Percentiles rank a stretch among this genome's conserved stretches.
Evolutionary conservation across 2,329 filamentous ascomycete species (phyloP).

Genomic region (Pyrenochaeta sp.): DNA sequence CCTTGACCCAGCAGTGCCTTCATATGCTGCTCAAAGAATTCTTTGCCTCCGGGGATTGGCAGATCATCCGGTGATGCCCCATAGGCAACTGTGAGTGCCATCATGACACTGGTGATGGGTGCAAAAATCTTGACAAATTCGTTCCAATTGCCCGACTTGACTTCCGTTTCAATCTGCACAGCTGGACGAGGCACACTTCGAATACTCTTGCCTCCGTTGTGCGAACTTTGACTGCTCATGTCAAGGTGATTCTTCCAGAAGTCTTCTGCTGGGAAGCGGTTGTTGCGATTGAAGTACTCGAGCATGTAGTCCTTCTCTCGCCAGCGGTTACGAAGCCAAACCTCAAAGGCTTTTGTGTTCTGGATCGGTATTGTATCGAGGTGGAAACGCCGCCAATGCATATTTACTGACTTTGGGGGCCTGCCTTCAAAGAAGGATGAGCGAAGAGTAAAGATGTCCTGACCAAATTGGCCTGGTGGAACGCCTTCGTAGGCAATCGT

Average conservation of each 20-base stretch:
- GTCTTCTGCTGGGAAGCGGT: conserved; percentile 78
- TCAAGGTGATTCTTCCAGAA: conserved; percentile 54
- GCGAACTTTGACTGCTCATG: conserved; percentile 43
- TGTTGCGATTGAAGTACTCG: conserved; percentile 78
- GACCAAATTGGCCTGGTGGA: conserved; percentile 76
- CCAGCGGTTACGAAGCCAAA: conserved; percentile 88
- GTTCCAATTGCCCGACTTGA: conserved; percentile 60
- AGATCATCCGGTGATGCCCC: conserved; percentile 47
- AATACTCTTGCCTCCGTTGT: conserved; percentile 42
- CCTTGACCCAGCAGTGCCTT: conserved; percentile 39
- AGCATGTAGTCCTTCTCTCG: conserved; percentile 89
- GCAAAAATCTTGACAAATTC: conserved; percentile 62
- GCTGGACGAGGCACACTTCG: conserved; percentile 46
- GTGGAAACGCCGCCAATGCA: conserved; percentile 91
- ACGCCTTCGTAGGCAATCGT: conserved; percentile 96
- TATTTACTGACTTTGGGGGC: conserved; percentile 93
- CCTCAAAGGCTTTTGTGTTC: conserved; percentile 76
- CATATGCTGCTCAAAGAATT: conserved; percentile 48
- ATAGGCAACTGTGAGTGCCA: conserved; percentile 57
- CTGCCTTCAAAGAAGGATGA: conserved; percentile 90
- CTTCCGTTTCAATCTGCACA: conserved; percentile 58
- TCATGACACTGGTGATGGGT: conserved; percentile 60
- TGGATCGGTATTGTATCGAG: conserved; percentile 83
- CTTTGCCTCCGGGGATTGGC: conserved; percentile 43
- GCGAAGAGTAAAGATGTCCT: conserved; percentile 85